These are phyloP conservation scores for Magnusiomyces suaveolens DNA, from an alignment of 1,139 yeast species.

Conservation along the genomic window DNA sequence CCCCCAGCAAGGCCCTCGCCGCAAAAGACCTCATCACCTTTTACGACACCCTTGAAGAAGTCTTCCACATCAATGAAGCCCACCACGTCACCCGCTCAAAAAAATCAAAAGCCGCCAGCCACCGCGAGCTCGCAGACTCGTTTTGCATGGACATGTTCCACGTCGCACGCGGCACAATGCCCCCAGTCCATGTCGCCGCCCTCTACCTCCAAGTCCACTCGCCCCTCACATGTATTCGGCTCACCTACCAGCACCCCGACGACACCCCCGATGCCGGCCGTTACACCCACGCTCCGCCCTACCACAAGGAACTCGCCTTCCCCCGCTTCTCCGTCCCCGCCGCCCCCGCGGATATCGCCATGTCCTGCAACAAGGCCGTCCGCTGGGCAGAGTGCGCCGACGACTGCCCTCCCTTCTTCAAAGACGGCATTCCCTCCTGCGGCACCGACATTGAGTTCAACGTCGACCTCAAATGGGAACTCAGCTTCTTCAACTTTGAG, in stretches of 20 bases:
- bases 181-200: slow-evolving; percentile 3
- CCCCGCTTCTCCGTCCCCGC: not conserved
- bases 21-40: not conserved
- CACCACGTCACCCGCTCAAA: not conserved
- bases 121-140: not conserved
- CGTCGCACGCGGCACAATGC: not conserved
- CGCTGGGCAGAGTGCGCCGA: not conserved
- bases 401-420: not conserved
- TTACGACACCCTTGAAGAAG: slow-evolving; percentile 2
- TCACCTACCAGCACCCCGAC: not conserved
- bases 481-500: not conserved
- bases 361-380: not conserved
- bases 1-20: not conserved
- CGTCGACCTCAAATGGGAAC: not conserved
- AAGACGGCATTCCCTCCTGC: not conserved
- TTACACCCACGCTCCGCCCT: slow-evolving; percentile 1
- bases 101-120: not conserved
- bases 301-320: not conserved
- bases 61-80: not conserved
- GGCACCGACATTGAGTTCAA: not conserved
- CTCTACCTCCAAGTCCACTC: slow-evolving; percentile 1
- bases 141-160: slow-evolving; percentile 2
- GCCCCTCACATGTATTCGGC: not conserved
- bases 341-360: not conserved
- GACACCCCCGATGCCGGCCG: not conserved